A percentile compares a stretch with the other conserved stretches of the same genome.
Conservation (phyloP, 805 yeast species). For the Clavispora santaluciae region DNA sequence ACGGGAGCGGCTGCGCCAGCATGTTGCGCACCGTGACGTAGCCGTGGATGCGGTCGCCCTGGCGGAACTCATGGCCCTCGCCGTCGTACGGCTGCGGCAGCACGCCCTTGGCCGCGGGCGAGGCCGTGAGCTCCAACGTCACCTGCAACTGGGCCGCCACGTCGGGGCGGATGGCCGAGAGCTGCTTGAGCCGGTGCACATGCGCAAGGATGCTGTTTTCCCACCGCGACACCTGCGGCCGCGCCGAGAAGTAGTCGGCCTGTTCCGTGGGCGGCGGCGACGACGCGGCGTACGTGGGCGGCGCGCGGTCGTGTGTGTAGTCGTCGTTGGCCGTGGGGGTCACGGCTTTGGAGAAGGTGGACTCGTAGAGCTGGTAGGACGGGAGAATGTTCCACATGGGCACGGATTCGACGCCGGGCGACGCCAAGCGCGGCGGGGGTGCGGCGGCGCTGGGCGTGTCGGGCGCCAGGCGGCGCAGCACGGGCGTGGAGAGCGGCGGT, state of each 20-base stretch:
- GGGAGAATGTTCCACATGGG: slow-evolving; percentile 30
- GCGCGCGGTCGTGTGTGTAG: slow-evolving; percentile 20
- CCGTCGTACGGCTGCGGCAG: slow-evolving; percentile 20
- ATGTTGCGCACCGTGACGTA: slow-evolving; percentile 19
- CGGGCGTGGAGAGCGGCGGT: neutral
- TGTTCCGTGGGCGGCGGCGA: slow-evolving; percentile 11
- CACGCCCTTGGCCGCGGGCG: slow-evolving; percentile 14
- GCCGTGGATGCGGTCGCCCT: slow-evolving; percentile 26
- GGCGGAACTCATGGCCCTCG: slow-evolving; percentile 18
- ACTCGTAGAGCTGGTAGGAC: slow-evolving; percentile 28
- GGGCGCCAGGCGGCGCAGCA: neutral
- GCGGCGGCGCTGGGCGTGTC: no score
- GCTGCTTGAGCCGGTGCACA: slow-evolving; percentile 21
- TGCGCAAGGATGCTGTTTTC: slow-evolving; percentile 32
- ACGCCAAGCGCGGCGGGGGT: slow-evolving; percentile 16
- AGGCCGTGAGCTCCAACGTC: slow-evolving; percentile 16
- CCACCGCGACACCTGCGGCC: slow-evolving; percentile 19
- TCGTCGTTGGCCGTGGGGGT: slow-evolving; percentile 24
- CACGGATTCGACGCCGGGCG: slow-evolving; percentile 24
- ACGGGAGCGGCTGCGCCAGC: slow-evolving; percentile 16
- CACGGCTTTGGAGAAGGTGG: slow-evolving; percentile 32
- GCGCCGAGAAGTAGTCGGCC: neutral
- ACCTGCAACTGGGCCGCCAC: slow-evolving; percentile 17
- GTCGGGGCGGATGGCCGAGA: slow-evolving; percentile 12
- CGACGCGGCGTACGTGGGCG: slow-evolving; percentile 32